Base-by-base conservation (phyloP, 1,139 yeast species). In the Taiozyma sp. region DNA sequence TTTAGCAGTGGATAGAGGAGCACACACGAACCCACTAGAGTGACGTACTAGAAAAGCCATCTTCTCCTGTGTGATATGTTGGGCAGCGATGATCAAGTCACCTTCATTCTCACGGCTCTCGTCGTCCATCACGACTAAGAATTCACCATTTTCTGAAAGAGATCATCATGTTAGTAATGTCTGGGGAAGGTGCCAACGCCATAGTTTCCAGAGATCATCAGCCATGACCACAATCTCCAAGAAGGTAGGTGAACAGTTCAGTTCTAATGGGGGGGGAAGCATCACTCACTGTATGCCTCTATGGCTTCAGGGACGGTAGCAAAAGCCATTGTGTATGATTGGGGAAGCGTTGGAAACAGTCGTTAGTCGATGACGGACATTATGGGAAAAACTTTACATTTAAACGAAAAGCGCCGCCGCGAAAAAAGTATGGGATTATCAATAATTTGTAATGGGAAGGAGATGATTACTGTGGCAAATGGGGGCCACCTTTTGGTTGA, bases 51-150 rank as follows among this genome's bases (percentile, higher is more conserved):
- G 73, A 62, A 93, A 95, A 1, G 99, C 98, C 97, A 95, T 90
- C 62, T 90, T 83, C 62, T 85, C 85, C 48, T 88, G 83, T 42
- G 96, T 88, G 59, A 83, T 75, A 51, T 75, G 75, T 60, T 86
- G 84, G 32, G 97, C 99, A 24, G 99, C 95, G 51, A 88, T 84
- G 61, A 95, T 90, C 65, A 95, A 76, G 67, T 95, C 99, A 47
- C 99, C 99, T 73, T 95, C 99, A 67, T 95, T 95, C 69, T 95
- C 99, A 62, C 99, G 84, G 63, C 79, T 79, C 67, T 89, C 98
- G 65, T 93, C 97, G 68, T 95, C 99, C 86, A 95, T 87, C 30
- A 95, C 99, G 49, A 95, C 80, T 48, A 95, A 75, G 63, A 93
- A 91, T 68, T 90, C 93, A 49, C 98, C 98, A 53, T 84, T 79